Evolutionary conservation across 495 filamentous ascomycete species (phyloP), one percentile per base, ranked within the genome.

Genomic region (Cenococcum geophilum): DNA sequence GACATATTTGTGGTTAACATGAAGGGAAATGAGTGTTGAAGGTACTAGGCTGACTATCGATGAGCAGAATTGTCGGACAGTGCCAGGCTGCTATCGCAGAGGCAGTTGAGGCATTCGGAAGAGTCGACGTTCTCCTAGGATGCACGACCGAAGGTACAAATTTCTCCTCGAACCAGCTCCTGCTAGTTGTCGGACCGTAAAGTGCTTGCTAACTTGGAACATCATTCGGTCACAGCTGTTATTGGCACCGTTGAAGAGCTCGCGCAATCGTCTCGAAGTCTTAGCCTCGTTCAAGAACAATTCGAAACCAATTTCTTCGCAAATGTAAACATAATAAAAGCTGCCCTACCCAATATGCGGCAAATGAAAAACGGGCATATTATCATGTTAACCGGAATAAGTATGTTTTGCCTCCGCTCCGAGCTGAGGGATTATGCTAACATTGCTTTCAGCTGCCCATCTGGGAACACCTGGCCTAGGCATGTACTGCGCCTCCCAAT

Each of bases 241-340:
- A 81, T 97, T 37, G 93, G 93, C 60, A 89, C 92, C 12, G 86
- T 98, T 12, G 93, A 98, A 72, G 93, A 98, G 73, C 79, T 97
- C 23, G 83, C 83, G 5, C 85, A 87, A 32, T 82, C 81, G n/a
- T 76, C 81, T 6, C 80, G 86, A 18, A 91, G 89, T 14, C 76
- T 85, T 68, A 89, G 87, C 52, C 78, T 96, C 3, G 87, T 95
- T 14, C 84, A 87, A 56, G 87, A 92, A 68, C 92, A 96, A 72
- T 97, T 97, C 74, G 92, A 97, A 72, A 86, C 85, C 43, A 89
- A 93, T 58, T 96, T 92, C 78, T 97, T 96, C 73, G 89, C 90
- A 0, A 90, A 92, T 36, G 83, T 97, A 64, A 97, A 97, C 73
- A 88, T 95, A 71, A 95, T 98, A 77, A 96, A 93, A 73, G 87